Conservation (phyloP, 495 filamentous ascomycete species). For the Articulospora tetracladia region DNA sequence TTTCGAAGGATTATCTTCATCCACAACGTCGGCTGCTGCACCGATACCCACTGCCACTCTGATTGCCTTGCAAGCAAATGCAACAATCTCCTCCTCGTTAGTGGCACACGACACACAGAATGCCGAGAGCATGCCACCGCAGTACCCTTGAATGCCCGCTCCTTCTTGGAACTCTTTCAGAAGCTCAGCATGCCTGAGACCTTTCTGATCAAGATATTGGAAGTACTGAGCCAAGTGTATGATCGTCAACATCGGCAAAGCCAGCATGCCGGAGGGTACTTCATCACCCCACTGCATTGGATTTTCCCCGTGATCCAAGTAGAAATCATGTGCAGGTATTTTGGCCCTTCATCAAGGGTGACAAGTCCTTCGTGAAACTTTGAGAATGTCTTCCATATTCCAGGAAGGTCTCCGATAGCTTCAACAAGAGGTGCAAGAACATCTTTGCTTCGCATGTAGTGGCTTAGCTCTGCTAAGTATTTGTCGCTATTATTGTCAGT, state of each 20-base stretch:
- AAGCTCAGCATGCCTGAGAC: not conserved
- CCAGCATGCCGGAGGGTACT: slow-evolving; percentile 1
- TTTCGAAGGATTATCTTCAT: not conserved
- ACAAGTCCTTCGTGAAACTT: not conserved
- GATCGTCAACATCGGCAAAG: not conserved
- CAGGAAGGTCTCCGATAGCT: not conserved
- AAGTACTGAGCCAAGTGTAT: slow-evolving; percentile 1
- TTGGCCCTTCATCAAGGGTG: not conserved
- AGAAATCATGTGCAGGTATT: not conserved
- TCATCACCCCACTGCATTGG: not conserved
- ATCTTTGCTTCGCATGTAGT: not conserved
- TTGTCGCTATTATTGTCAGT: not conserved
- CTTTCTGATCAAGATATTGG: not conserved
- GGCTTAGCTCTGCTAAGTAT: not conserved
- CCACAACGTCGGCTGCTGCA: not conserved
- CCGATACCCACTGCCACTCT: not conserved
- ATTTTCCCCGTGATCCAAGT: not conserved
- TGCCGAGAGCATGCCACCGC: not conserved
- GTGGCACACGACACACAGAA: not conserved
- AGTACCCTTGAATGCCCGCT: not conserved
- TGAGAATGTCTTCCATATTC: not conserved
- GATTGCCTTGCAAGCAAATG: not conserved
- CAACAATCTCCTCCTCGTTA: not conserved
- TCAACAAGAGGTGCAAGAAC: not conserved
- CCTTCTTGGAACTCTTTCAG: not conserved